A percentile compares a stretch with the other conserved stretches of the same genome.
Conservation (phyloP, 768 basidiomycete species). For the Brasilioporus rufonigricans region DNA sequence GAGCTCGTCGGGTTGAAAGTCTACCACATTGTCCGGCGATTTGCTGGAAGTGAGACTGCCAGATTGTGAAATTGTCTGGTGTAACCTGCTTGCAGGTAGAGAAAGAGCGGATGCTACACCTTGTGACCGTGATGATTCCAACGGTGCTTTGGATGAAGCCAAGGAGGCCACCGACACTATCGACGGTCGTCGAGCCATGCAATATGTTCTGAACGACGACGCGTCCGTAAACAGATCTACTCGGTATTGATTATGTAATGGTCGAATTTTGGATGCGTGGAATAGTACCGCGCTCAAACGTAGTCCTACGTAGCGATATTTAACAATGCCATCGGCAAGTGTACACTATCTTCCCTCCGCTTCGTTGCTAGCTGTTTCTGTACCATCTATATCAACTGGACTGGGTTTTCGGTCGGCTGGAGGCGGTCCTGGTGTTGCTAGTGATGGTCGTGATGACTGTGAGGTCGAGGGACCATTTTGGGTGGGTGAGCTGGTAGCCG, state of each 20-base stretch:
- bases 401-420: constrained; percentile 31
- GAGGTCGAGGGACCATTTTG: constrained; percentile 30
- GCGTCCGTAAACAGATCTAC: neutral
- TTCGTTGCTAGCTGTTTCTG: constrained; percentile 19
- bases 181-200: constrained; percentile 42
- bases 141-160: constrained; percentile 15
- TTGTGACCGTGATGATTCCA: constrained; percentile 10
- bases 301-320: constrained; percentile 6
- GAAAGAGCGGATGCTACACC: constrained; percentile 4
- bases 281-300: neutral
- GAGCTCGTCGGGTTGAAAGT: constrained; percentile 67
- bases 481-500: constrained; percentile 31
- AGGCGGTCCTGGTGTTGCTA: constrained; percentile 31
- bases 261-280: neutral
- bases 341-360: constrained; percentile 23
- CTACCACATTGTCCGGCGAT: constrained; percentile 17
- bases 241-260: constrained; percentile 22
- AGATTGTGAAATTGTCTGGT: constrained; percentile 10
- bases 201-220: neutral
- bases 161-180: constrained; percentile 31
- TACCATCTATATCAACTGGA: constrained; percentile 19
- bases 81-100: constrained; percentile 6
- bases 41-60: constrained; percentile 11
- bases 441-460: constrained; percentile 28
- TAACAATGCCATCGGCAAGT: constrained; percentile 5